Conservation (phyloP, 495 filamentous ascomycete species). For the Trichoderma orchidacearum region DNA sequence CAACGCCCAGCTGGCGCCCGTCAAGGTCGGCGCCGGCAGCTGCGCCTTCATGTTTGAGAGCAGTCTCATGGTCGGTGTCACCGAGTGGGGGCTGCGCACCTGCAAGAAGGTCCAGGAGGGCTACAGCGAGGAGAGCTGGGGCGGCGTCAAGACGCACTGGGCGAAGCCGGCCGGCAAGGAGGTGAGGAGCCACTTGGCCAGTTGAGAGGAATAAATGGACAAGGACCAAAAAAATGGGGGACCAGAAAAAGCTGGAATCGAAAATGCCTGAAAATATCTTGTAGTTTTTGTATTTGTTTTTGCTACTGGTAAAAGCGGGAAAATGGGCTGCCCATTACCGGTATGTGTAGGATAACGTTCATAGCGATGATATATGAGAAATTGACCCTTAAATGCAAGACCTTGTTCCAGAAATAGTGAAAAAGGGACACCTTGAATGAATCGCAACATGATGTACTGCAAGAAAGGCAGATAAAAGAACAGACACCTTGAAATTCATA, state of each 20-base stretch:
- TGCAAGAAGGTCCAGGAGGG: slow-evolving; percentile 74
- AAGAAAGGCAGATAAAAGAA: no score
- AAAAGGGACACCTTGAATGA: no score
- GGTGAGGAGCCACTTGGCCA: slow-evolving; percentile 10
- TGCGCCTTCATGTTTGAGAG: slow-evolving; percentile 60
- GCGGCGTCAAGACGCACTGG: slow-evolving; percentile 65
- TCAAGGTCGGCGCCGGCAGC: slow-evolving; percentile 40
- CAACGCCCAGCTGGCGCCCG: slow-evolving; percentile 37
- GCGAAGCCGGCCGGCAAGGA: slow-evolving; percentile 34
- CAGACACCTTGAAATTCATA: neutral
- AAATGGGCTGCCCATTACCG: no score
- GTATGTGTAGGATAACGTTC: no score
- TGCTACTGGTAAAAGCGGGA: no score
- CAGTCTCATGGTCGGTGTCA: slow-evolving; percentile 77
- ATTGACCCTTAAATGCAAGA: no score
- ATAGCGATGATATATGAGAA: no score
- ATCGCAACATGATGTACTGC: no score
- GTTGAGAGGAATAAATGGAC: slow-evolving; percentile 2
- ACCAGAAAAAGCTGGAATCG: neutral
- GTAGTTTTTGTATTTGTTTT: no score
- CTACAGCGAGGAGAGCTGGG: slow-evolving; percentile 82
- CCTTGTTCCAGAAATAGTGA: no score
- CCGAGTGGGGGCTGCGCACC: slow-evolving; percentile 75
- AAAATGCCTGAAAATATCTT: no score
- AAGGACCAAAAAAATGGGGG: neutral